Evolutionary conservation across 441 rosid species (phyloP).

Genomic region (Erysimum cheiri): DNA sequence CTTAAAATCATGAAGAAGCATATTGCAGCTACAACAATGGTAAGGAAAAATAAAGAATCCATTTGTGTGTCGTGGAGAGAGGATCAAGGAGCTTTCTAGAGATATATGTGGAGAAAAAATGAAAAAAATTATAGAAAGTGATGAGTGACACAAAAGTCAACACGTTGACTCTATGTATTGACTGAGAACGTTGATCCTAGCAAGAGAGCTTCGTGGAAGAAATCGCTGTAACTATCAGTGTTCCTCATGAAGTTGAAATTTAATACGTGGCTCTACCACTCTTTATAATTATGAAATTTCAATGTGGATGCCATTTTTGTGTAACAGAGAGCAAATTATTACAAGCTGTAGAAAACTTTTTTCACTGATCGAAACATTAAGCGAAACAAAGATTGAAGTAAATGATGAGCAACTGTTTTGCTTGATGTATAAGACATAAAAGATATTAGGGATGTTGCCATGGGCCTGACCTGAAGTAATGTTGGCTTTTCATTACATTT

Average conservation of each 20-base stretch:
- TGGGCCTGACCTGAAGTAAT: neutral
- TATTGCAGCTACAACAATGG: neutral
- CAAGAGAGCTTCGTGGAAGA: conserved; percentile 1
- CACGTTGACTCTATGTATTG: neutral
- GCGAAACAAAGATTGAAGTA: neutral
- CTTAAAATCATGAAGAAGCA: neutral
- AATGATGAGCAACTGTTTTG: neutral
- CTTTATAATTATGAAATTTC: neutral
- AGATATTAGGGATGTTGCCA: neutral
- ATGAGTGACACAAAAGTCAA: neutral
- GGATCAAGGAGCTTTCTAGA: neutral
- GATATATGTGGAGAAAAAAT: neutral
- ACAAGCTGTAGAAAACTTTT: neutral
- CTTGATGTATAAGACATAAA: neutral
- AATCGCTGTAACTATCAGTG: neutral
- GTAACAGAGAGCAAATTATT: neutral
- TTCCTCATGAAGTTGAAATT: neutral
- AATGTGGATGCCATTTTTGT: neutral
- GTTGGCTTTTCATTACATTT: neutral
- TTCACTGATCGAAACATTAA: neutral
- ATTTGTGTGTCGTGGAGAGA: neutral
- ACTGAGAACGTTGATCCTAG: neutral
- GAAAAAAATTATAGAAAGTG: neutral
- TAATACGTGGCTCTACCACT: neutral
- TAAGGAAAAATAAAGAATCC: neutral